Base-by-base conservation (phyloP, 2,329 filamentous ascomycete species). In the Sporothrix euskadiensis region DNA sequence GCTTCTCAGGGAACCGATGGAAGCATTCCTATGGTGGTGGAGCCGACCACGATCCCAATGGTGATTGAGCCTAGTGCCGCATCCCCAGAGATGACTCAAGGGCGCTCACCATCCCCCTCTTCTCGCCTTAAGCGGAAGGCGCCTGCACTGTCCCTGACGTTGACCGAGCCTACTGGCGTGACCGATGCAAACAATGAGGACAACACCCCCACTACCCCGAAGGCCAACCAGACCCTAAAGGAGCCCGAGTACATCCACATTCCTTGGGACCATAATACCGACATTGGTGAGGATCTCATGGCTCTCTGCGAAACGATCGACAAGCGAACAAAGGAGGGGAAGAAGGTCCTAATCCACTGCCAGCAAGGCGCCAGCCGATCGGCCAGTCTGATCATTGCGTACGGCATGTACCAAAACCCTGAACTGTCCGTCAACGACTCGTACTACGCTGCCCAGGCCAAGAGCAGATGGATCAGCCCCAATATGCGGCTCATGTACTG, bases 401-500 rank as follows among this genome's bases (percentile, higher is more conserved):
- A 95, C 76, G 93, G 92, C 59, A 83, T 97, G 73, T 96, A 92
- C 81, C 91, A 91, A 79, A 92, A 93, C 74, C 92, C 92, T 1
- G 87, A 89, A 6, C 83, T 94, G 78, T 93, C 87, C 77, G 92
- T 95, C 71, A 94, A 95, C 78, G 92, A 95, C 80, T 92, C 93
- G 2, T 96, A 96, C 79, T 90, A 94, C 79, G 88, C 90, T 2
- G 92, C 93, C 2, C 94, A 97, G 82, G 87, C 88, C 71, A 92
- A 92, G 82, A 96, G 93, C 81, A 89, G 87, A 79, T 97, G 93
- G 93, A 95, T 97, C 77, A 94, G 93, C 74, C 93, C 93, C 0
- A 97, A 97, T 81, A 97, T 97, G 93, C 93, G 93, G 77, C 85
- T 97, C 77, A 94, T 97, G 86, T 96, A 96, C 85, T 94, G 93